Base-by-base conservation (phyloP, 805 yeast species). In the Wickerhamomyces hampshirensis region DNA sequence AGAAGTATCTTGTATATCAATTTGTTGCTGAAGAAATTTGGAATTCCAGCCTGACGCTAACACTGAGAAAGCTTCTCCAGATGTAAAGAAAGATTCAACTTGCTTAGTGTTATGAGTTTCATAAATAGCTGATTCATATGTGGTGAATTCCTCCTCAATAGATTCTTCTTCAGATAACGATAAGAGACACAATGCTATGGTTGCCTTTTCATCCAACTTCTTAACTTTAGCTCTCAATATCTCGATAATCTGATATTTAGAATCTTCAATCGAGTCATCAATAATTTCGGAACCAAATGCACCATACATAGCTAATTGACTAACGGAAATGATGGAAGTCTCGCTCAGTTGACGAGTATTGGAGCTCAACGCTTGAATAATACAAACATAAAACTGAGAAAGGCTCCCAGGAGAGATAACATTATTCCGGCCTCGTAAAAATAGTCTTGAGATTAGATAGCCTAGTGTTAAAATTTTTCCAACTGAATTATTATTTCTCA, bases 21-120 rank as follows among this genome's bases (percentile, higher is more conserved):
- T 50, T 11, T 69, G 62, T 30, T 72, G 68, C 18, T 55, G 52
- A 44, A 87, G 58, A 11, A 70, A 66, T 19, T 63, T 66, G 1
- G 95, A 80, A 3, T 68, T 56, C 93, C 95, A 83, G 0, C 96
- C 95, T 14, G 77, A 70, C 0, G 85, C 80, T 5, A 83, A 50
- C 11, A 85, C 66, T 18, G 84, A 68, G 14, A 89, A 59, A 0
- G 95, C 88, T 54, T 91, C 98, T 35, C 98, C 97, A 31, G 80
- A 71, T 0, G 87, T 69, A 46, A 91, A 86, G 15, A 82, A 60
- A 34, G 67, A 74, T 42, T 91, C 97, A n/a, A 77, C 65, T 42
- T 84, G 86, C 43, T 83, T 86, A 1, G 87, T 72, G 5, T 53
- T 56, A 53, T 82, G 79, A 0, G 84, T 69, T 4, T 73, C 80